These are phyloP conservation scores for Hura crepitans DNA, from an alignment of 441 rosid genomes.

Conservation along the genomic window DNA sequence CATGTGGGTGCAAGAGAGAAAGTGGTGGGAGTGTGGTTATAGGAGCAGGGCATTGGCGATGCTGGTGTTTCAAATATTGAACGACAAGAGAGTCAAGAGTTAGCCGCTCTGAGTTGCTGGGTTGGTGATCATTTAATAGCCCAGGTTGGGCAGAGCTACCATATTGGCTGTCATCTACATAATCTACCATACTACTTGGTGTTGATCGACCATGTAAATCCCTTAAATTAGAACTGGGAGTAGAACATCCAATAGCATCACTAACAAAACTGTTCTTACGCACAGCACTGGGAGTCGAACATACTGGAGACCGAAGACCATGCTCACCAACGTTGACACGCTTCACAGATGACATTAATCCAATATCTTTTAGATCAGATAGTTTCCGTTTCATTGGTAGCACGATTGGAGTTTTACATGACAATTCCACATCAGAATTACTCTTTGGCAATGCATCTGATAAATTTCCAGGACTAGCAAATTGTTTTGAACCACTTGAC, in stretches of 20 bases:
- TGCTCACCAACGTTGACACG: conserved; percentile 61
- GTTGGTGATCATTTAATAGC: conserved; percentile 52
- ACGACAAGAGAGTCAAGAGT: conserved; percentile 84
- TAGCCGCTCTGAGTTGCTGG: conserved; percentile 66
- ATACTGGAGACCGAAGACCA: conserved; percentile 64
- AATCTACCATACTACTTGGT: conserved; percentile 36
- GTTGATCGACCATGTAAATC: conserved; percentile 44
- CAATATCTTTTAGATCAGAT: conserved; percentile 64
- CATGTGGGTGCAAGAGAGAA: conserved; percentile 89
- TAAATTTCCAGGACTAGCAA: conserved; percentile 32
- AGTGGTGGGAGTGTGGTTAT: conserved; percentile 97
- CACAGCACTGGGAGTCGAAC: conserved; percentile 46
- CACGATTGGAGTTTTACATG: conserved; percentile 62
- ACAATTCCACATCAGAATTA: conserved; percentile 49
- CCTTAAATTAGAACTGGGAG: conserved; percentile 48
- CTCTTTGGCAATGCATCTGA: conserved; percentile 39
- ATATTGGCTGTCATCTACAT: conserved; percentile 52
- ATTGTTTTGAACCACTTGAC: conserved; percentile 33
- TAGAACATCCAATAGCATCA: conserved; percentile 52
- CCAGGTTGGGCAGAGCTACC: conserved; percentile 49
- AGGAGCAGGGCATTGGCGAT: conserved; percentile 99
- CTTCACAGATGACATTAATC: conserved; percentile 52
- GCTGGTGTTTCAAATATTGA: conserved; percentile 95
- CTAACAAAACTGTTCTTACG: conserved; percentile 42
- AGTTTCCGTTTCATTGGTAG: conserved; percentile 78